Conservation (phyloP, 176 grass and related monocot species). For the Neostapfia colusana region DNA sequence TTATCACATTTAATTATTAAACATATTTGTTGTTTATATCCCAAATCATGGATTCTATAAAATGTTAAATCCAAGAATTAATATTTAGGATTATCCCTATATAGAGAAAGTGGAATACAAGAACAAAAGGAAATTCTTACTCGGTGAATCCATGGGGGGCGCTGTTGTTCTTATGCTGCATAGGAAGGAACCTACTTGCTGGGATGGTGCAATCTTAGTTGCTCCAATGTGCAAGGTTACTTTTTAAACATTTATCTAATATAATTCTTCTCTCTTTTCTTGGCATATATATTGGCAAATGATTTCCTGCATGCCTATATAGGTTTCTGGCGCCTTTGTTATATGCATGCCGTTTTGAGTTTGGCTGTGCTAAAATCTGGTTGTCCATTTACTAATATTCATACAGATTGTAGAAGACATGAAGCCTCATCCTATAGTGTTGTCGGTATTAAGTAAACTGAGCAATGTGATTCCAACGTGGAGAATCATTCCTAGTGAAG, state of each 20-base stretch:
- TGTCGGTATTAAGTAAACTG: conserved; percentile 48
- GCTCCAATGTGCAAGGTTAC: conserved; percentile 88
- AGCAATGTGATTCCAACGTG: conserved; percentile 58
- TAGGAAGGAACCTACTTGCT: conserved; percentile 58
- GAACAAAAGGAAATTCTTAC: conserved; percentile 45
- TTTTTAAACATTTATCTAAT: neutral
- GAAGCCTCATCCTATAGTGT: conserved; percentile 59
- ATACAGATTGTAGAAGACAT: conserved; percentile 64
- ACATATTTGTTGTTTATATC: neutral
- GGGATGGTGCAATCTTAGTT: conserved; percentile 69
- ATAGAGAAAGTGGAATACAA: conserved; percentile 53
- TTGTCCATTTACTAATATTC: neutral
- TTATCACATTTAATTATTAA: neutral
- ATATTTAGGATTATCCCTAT: neutral
- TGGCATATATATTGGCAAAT: no score
- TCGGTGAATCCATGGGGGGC: conserved; percentile 84
- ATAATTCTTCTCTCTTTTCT: neutral
- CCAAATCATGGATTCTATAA: neutral
- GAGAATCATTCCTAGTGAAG: conserved; percentile 57
- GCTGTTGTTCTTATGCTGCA: conserved; percentile 65
- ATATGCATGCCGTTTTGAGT: neutral
- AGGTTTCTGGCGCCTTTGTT: neutral
- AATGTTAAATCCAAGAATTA: neutral
- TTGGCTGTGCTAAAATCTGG: neutral
- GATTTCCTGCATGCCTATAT: neutral